Conservation (phyloP, 805 yeast genomes). For the Saturnispora diversa region DNA sequence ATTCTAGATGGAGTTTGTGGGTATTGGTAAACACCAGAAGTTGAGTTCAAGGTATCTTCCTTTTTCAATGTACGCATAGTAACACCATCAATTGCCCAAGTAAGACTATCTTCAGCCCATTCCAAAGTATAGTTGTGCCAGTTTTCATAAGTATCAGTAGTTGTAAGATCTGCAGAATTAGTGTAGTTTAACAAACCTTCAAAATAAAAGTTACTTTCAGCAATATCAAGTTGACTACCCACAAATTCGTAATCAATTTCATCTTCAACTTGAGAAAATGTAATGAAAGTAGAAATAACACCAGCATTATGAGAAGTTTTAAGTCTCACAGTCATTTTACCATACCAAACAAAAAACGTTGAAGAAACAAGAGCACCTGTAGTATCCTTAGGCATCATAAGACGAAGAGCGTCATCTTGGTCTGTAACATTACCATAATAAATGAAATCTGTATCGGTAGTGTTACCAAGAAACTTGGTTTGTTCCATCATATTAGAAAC, state of each 20-base stretch:
- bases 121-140: constrained; percentile 73
- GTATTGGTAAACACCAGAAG: constrained; percentile 46
- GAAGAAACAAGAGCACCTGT: constrained; percentile 78
- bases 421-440: constrained; percentile 53
- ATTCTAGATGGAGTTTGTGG: constrained; percentile 74
- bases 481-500: constrained; percentile 23
- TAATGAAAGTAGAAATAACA: constrained; percentile 75
- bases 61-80: constrained; percentile 56
- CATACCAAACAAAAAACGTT: constrained; percentile 80
- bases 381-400: constrained; percentile 73
- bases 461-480: constrained; percentile 51
- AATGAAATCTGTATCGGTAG: constrained; percentile 58
- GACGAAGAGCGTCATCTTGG: constrained; percentile 47
- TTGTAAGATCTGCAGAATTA: constrained; percentile 40
- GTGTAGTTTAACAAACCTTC: constrained; percentile 66
- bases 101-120: constrained; percentile 66
- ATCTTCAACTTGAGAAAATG: constrained; percentile 79
- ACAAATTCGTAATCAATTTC: constrained; percentile 86
- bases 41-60: constrained; percentile 53
- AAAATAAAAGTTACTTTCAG: constrained; percentile 75
- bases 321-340: constrained; percentile 59
- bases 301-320: constrained; percentile 73
- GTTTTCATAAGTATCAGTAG: constrained; percentile 50
- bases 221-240: constrained; percentile 59
- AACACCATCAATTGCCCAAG: constrained; percentile 69